Conservation (phyloP, 495 filamentous ascomycete genomes). For the Hyphodiscus hymeniophilus region DNA sequence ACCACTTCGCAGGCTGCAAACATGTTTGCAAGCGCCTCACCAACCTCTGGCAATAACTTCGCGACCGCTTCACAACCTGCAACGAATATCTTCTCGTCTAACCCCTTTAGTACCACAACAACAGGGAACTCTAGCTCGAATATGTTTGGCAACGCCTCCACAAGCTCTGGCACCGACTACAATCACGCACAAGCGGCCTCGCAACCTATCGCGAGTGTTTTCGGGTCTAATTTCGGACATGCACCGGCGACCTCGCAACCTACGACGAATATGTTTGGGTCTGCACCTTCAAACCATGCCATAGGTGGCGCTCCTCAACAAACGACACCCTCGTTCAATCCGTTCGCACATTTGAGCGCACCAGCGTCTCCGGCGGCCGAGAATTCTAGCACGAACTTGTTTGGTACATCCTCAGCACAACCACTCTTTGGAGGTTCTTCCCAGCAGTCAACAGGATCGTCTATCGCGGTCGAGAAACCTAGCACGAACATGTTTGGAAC, state of each 20-base stretch:
- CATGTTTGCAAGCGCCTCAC: too few relatives aligned
- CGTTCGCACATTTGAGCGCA: conserved; percentile 9
- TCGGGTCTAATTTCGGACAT: conserved; percentile 1
- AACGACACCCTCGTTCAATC: neutral
- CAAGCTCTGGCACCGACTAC: too few relatives aligned
- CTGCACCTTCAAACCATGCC: too few relatives aligned
- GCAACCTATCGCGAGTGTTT: neutral
- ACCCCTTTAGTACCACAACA: too few relatives aligned
- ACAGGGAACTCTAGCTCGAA: too few relatives aligned
- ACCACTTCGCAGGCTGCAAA: too few relatives aligned
- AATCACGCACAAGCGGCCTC: too few relatives aligned
- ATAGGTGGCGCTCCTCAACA: neutral
- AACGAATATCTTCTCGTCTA: too few relatives aligned
- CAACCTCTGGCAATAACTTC: too few relatives aligned
- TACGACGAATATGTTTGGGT: conserved; percentile 8
- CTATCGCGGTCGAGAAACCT: neutral
- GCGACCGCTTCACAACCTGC: too few relatives aligned
- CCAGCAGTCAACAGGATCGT: neutral
- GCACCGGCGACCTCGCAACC: neutral
- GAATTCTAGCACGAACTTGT: neutral
- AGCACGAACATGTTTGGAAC: conserved; percentile 7
- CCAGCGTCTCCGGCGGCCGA: conserved; percentile 19
- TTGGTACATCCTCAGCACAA: neutral
- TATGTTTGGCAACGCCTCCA: too few relatives aligned
- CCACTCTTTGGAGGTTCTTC: neutral